Evolutionary conservation across 768 basidiomycete species (phyloP), one percentile per base, ranked within the genome.

Genomic region (Royoungia palumana): DNA sequence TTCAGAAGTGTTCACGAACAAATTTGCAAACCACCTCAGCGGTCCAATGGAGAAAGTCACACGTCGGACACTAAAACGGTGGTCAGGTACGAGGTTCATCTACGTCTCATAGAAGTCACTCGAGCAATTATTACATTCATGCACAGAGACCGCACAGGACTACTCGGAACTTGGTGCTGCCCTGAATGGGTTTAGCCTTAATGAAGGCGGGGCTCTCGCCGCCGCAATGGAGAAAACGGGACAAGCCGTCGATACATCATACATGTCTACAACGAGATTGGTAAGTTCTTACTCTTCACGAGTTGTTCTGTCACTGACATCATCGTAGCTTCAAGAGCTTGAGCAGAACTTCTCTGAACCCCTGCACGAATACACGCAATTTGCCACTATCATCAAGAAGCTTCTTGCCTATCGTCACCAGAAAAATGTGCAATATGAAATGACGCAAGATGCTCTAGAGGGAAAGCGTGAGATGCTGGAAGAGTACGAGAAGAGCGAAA

Each of bases 1-100:
- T 65, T 95, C 93, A 1, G 96, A 99, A 68, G 80, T 83, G 5
- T 99, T 99, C 66, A 99, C 96, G 4, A 82, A 82, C 69, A 96
- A 95, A 70, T 99, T 98, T 66, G 87, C 93, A 39, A 83, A 83
- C 47, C 96, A 99, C 71, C 74, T 99, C 47, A 78, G 80, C 46
- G 91, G 94, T 2, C 89, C 85, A 2, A 89, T 99, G 89, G 96
- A 99, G 69, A 97, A 93, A 67, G 91, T 98, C 20, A 94, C 95
- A 16, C 80, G 95, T 44, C 75, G 95, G 54, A 80, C 86, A 16
- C 80, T 94, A 64, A 98, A 96, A 73, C 79, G 96, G 44, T 99
- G 96, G 95, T 82, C 89, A 66, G 93, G 93, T 88, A 63, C 46
- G 80, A 67, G 24, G 40, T 49, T 21, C 43, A 37, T 50, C 34